Evolutionary conservation across 2,329 filamentous ascomycete genomes (phyloP), one percentile per base, ranked within the genome.

Genomic region (Neonectria neomacrospora): DNA sequence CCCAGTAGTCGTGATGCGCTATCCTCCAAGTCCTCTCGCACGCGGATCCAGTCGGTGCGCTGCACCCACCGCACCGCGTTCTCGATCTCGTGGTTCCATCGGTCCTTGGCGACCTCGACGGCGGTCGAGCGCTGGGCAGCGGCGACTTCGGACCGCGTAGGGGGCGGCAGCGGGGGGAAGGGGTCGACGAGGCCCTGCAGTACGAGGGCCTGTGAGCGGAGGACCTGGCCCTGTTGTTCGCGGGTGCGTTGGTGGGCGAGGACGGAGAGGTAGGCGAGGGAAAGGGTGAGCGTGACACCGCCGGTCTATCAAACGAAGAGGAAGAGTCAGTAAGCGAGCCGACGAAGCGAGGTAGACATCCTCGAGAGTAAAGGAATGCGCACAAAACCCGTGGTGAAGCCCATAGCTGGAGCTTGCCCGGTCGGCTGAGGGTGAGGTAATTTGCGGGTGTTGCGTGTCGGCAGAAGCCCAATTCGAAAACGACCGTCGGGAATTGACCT

Each of bases 31-130:
- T 80, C 82, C 66, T 90, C 86, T 57, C 88, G 84, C 57, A 89
- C 83, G 55, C 83, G 83, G 52, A 82, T 79, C 90, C 90, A 93
- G 76, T 91, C 86, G 64, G 85, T 88, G 34, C 79, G 83, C 78
- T 93, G 88, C 60, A 88, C 85, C 84, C 87, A 90, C 62, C 82
- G 83, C 58, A 91, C 90, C 54, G 90, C 84, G 64, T 83, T 82
- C 76, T 90, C 86, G 37, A 95, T 78, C 78, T 95, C 91, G 54
- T 85, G 78, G 77, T 96, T 95, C 92, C 92, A 95, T 64, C 87
- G 83, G 73, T 92, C 90, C 81, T 95, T 95, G 71, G 90, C 83
- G 37, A 87, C 81, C 74, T 94, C 91, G 57, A 88, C 75, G 53
- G 91, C 80, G 51, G 83, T 83, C 28, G 84, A 82, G 65, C 85